Conservation (phyloP, 129 eudicot species). For the Smallanthus sonchifolius region DNA sequence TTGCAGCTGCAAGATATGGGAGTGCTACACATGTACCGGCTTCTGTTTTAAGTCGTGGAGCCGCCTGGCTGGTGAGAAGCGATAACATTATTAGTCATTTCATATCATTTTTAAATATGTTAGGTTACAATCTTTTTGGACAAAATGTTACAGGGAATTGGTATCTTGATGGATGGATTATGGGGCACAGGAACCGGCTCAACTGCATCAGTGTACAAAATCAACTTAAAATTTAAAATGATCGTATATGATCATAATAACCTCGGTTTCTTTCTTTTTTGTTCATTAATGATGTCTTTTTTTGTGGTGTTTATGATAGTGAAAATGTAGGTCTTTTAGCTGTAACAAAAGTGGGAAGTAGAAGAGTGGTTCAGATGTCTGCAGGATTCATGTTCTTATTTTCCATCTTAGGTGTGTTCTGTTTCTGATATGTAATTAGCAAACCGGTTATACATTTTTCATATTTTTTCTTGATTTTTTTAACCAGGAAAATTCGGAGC, state of each 20-base stretch:
- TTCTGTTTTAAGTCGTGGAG: slow-evolving; percentile 87
- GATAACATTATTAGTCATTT: slow-evolving; percentile 5
- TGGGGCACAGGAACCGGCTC: slow-evolving; percentile 84
- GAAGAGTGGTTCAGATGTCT: slow-evolving; percentile 87
- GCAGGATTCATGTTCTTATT: slow-evolving; percentile 88
- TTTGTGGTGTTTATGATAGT: slow-evolving; percentile 31
- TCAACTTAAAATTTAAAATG: background rate
- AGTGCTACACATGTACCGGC: slow-evolving; percentile 91
- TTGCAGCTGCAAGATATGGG: slow-evolving; percentile 78
- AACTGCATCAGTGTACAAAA: slow-evolving; percentile 83
- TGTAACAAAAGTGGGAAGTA: slow-evolving; percentile 84
- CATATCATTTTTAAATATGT: background rate
- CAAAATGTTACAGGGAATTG: slow-evolving; percentile 56
- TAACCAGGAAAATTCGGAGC: slow-evolving; percentile 89
- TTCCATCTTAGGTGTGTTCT: slow-evolving; percentile 65
- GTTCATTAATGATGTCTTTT: background rate
- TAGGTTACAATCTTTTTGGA: background rate
- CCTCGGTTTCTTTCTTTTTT: background rate
- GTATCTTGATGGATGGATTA: slow-evolving; percentile 78
- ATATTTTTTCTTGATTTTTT: background rate
- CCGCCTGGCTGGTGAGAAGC: slow-evolving; percentile 83
- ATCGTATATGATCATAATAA: background rate
- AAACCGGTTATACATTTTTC: background rate
- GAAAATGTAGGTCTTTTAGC: slow-evolving; percentile 89
- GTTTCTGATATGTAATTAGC: background rate